Conservation (phyloP, 176 grass and related monocot species). For the Juncus effusus region DNA sequence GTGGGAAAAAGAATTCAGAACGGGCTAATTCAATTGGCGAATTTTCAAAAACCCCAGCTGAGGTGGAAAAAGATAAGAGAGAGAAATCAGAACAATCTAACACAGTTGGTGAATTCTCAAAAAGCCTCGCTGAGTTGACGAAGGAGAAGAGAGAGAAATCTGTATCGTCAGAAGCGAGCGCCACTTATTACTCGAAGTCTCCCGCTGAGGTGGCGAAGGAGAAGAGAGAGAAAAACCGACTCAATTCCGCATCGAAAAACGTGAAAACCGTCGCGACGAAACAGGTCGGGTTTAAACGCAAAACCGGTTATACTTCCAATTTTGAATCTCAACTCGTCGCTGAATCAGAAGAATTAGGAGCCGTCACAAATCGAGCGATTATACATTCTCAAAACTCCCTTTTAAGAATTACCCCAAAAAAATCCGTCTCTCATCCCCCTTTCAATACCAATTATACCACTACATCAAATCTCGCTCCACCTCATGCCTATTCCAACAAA, state of each 20-base stretch:
- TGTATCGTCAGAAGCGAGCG: too few species aligned
- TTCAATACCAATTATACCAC: too few species aligned
- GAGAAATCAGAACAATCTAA: too few species aligned
- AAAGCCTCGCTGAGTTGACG: too few species aligned
- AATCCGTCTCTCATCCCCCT: neutral
- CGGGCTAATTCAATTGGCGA: neutral
- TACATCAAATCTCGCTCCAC: neutral
- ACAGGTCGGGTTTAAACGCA: constrained; percentile 3
- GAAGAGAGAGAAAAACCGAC: neutral
- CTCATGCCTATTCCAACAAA: neutral
- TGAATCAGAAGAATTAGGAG: constrained; percentile 5
- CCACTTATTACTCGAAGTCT: too few species aligned
- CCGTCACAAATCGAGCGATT: constrained; percentile 1
- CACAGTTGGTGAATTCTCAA: too few species aligned
- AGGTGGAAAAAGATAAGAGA: neutral
- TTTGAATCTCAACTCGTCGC: neutral
- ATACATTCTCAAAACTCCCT: neutral
- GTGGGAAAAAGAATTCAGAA: constrained; percentile 4
- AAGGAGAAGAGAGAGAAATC: too few species aligned
- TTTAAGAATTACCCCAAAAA: neutral
- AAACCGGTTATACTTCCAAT: neutral
- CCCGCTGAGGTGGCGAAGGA: too few species aligned
- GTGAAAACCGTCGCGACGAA: neutral
- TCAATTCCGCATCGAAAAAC: neutral
- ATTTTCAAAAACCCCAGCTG: neutral